Conservation (phyloP, 805 yeast species). For the Saturnispora halmiae region DNA sequence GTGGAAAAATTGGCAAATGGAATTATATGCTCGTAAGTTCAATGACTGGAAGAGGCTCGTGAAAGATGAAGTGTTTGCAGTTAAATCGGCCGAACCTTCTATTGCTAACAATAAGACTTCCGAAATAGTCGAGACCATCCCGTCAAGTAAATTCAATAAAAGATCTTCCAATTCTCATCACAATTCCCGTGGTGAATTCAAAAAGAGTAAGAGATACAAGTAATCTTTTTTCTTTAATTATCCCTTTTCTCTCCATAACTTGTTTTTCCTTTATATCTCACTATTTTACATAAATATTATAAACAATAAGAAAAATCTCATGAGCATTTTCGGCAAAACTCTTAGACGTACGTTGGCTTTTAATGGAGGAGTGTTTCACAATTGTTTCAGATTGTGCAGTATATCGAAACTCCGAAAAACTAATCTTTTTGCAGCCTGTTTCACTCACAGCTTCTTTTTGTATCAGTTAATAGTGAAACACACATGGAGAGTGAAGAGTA, state of each 20-base stretch:
- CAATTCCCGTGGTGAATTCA: conserved; percentile 4
- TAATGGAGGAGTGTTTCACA: no score
- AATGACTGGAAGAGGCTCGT: conserved; percentile 72
- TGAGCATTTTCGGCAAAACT: no score
- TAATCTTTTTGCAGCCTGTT: not conserved
- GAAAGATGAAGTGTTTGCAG: conserved; percentile 41
- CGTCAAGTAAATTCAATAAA: not conserved
- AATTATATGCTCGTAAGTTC: conserved; percentile 60
- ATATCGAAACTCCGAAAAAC: conserved; percentile 1
- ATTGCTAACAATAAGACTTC: no score
- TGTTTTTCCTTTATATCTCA: no score
- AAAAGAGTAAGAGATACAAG: conserved; percentile 2
- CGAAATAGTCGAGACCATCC: conserved; percentile 9
- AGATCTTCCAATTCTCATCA: not conserved
- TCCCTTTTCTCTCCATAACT: no score
- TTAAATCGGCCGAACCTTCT: conserved; percentile 12
- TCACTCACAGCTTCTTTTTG: not conserved
- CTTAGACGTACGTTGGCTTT: no score
- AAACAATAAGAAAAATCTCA: no score
- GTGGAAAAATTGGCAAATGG: conserved; percentile 94
- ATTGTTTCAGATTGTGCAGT: conserved; percentile 3
- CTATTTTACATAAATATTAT: no score
- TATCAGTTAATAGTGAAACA: not conserved
- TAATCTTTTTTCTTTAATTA: not conserved
- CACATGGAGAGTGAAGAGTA: conserved; percentile 1